Percentiles rank a stretch among this genome's conserved stretches.
These are phyloP conservation scores for Boletales sp. DNA, from an alignment of 768 basidiomycete species.

Conservation along the genomic window DNA sequence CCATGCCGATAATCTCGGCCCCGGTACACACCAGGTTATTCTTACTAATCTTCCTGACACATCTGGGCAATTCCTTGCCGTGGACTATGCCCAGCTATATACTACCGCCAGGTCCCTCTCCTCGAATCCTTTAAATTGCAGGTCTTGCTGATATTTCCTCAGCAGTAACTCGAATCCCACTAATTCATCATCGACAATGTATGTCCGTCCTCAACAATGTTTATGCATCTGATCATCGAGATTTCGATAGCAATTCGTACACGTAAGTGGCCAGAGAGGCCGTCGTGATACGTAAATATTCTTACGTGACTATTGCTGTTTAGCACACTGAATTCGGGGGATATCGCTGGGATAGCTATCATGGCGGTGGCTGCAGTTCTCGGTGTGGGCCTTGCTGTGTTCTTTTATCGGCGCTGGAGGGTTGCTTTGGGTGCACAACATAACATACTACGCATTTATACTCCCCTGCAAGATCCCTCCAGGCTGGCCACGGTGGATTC, in stretches of 20 bases:
- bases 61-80: slow-evolving; percentile 19
- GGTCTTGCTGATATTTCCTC: too few species aligned
- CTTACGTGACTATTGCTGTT: not conserved
- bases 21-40: slow-evolving; percentile 35
- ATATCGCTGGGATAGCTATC: slow-evolving; percentile 23
- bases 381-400: slow-evolving; percentile 9
- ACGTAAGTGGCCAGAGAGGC: slow-evolving; percentile 7
- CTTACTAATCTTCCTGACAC: slow-evolving; percentile 30
- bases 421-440: slow-evolving; percentile 10
- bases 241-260: not conserved
- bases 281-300: not conserved
- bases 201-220: too few species aligned
- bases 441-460: slow-evolving; percentile 9
- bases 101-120: slow-evolving; percentile 11
- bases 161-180: too few species aligned
- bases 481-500: not conserved
- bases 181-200: too few species aligned
- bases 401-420: slow-evolving; percentile 31
- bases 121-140: too few species aligned
- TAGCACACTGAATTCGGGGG: slow-evolving; percentile 19
- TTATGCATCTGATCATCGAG: too few species aligned
- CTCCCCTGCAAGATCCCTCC: slow-evolving; percentile 8
- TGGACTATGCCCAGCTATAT: slow-evolving; percentile 34
- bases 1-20: slow-evolving; percentile 37
- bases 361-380: slow-evolving; percentile 11